phyloP scores from a whole-genome alignment of 2,329 filamentous ascomycete species.

The Pyrenophora teres region DNA sequence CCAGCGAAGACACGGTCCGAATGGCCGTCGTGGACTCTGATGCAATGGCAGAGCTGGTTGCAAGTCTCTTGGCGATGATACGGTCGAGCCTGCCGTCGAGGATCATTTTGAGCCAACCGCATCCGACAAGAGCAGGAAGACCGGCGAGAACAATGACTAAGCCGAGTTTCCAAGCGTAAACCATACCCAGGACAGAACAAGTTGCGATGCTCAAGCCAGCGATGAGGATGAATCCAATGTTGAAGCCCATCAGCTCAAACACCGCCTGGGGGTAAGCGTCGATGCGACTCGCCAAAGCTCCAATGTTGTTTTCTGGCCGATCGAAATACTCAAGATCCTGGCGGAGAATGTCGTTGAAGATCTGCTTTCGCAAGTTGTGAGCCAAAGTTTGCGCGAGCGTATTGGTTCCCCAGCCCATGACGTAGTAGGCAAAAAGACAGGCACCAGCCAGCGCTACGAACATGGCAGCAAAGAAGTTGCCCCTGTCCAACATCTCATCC shows the following conservation, averaged over 20 bases:
- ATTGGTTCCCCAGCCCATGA: constrained; percentile 65
- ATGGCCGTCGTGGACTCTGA: constrained; percentile 57
- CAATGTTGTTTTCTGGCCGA: constrained; percentile 81
- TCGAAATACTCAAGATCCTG: constrained; percentile 93
- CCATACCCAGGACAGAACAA: constrained; percentile 17
- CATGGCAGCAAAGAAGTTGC: constrained; percentile 32
- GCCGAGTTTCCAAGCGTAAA: constrained; percentile 20
- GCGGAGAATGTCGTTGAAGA: constrained; percentile 58
- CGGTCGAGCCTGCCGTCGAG: constrained; percentile 53
- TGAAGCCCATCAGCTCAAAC: constrained; percentile 48
- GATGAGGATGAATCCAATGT: constrained; percentile 17
- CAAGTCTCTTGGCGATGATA: constrained; percentile 67
- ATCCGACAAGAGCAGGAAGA: constrained; percentile 9
- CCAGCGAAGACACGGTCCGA: constrained; percentile 85
- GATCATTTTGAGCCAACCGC: constrained; percentile 77
- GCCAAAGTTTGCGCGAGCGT: constrained; percentile 58
- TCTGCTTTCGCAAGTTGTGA: constrained; percentile 13
- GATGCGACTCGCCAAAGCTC: constrained; percentile 69
- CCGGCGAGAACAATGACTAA: constrained; percentile 10
- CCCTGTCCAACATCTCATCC: constrained; percentile 12
- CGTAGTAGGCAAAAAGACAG: constrained; percentile 22
- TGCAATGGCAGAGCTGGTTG: constrained; percentile 65
- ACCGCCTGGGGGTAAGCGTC: constrained; percentile 51
- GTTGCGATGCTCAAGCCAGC: constrained; percentile 10
- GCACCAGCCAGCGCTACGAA: constrained; percentile 27